These are phyloP conservation scores for Oryza brachyantha DNA, from an alignment of 176 grass and related monocot genomes.

Conservation along the genomic window DNA sequence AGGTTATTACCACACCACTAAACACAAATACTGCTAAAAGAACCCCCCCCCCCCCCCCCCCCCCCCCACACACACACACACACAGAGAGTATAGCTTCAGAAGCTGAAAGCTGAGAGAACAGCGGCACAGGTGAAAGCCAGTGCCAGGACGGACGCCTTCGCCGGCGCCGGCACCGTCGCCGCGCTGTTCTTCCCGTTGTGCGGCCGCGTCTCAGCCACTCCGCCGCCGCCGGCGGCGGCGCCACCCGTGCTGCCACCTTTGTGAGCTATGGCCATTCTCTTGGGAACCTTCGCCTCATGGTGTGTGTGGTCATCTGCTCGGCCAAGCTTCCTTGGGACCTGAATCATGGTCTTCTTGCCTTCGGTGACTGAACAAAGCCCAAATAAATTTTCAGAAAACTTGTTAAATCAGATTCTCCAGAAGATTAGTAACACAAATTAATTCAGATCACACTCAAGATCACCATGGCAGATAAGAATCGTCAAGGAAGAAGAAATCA, in stretches of 20 bases:
- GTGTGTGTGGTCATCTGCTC: neutral
- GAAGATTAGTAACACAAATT: too few relatives aligned
- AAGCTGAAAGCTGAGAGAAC: slow-evolving; percentile 11
- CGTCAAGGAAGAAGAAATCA: neutral
- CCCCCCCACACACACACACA: too few relatives aligned
- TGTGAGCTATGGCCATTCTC: slow-evolving; percentile 31
- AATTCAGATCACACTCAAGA: too few relatives aligned
- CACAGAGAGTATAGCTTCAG: slow-evolving; percentile 29
- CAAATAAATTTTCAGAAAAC: neutral
- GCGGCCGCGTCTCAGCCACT: slow-evolving; percentile 12
- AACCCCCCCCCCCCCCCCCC: too few relatives aligned
- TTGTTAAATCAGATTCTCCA: neutral
- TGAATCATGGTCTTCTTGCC: neutral
- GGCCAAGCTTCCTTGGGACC: slow-evolving; percentile 24
- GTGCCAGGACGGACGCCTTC: slow-evolving; percentile 1
- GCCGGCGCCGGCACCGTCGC: neutral
- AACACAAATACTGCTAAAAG: neutral
- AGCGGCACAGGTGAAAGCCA: slow-evolving; percentile 1
- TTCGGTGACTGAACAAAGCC: neutral
- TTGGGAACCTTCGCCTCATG: neutral
- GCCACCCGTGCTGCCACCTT: slow-evolving; percentile 5
- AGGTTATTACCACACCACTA: neutral
- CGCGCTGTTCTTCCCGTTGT: slow-evolving; percentile 17
- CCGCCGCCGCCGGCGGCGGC: slow-evolving; percentile 21
- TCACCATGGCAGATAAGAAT: neutral